Base-by-base conservation (phyloP, 108 stramenopile species). In the Cyclotella cryptica region DNA sequence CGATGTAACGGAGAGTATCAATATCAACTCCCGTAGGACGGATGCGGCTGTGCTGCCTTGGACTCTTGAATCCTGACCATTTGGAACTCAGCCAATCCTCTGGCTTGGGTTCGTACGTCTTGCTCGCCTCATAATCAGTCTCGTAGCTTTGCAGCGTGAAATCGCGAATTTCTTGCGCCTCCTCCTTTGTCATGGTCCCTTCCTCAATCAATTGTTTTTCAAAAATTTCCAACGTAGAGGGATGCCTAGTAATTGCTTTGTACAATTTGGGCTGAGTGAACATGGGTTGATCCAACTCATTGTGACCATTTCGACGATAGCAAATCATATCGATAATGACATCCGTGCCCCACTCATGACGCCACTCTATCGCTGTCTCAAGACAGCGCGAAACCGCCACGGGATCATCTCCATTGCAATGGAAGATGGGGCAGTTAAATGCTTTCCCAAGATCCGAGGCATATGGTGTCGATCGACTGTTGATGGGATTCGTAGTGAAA, bases 361-460 rank as follows among this genome's bases (percentile, higher is more conserved):
- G 86, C 87, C 89, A 99, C 74, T 98, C 98, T 22, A 98, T 96
- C 29, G 99, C 99, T 29, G 97, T 93, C 79, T 99, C 97, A 72
- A 99, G 88, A 27, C 97, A 98, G 45, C 96, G 88, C 40, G 89
- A 89, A 22, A 99, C 99, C 26, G 97, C 96, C 72, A 98, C 81
- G 19, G 99, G 99, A 83, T 99, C 98, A 76, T 99, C 98, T 29
- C 97, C 99, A 81, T 99, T 99, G 79, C 97, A 98, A 88, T 99
- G 99, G 84, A 99, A 98, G 74, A 99, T 98, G n/a, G 99, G 99
- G 62, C 92, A 90, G 74, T 93, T 94, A 81, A 99, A 98, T 19
- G 98, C 97, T 85, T 98, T 98, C 15, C 98, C 99, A 41, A 98
- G 75, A 87, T 99, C 99, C n/a, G 96, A 93, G 63, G 94, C 94